A percentile compares a stretch with the other conserved stretches of the same genome.
These are phyloP conservation scores for Microbotryomycetes sp. DNA, from an alignment of 1,284 basidiomycete genomes.

Conservation along the genomic window DNA sequence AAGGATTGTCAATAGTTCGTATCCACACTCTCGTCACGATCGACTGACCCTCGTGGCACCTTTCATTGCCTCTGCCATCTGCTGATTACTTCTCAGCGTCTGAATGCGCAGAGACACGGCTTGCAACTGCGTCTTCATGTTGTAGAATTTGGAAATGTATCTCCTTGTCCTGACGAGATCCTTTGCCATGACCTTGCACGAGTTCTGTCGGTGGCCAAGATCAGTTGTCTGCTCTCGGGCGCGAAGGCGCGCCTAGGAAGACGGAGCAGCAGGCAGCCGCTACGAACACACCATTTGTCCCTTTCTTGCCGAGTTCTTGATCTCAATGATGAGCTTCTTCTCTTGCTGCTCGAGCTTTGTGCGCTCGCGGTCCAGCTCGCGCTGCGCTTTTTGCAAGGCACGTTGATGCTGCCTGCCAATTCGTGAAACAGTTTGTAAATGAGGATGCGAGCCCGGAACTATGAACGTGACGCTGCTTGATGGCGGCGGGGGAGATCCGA, in stretches of 20 bases:
- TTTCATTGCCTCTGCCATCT: slow-evolving; percentile 99
- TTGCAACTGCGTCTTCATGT: slow-evolving; percentile 97
- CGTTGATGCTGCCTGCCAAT: slow-evolving; percentile 69
- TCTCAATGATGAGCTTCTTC: slow-evolving; percentile 58
- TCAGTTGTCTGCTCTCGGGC: not conserved
- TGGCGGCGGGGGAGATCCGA: not conserved
- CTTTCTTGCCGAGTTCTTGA: slow-evolving; percentile 90
- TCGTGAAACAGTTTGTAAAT: not conserved
- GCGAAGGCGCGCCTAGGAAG: too few species aligned
- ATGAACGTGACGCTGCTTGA: too few species aligned
- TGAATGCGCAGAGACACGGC: slow-evolving; percentile 94
- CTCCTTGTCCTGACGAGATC: slow-evolving; percentile 91
- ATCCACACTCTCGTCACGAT: slow-evolving; percentile 3
- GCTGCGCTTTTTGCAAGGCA: slow-evolving; percentile 88
- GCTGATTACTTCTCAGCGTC: slow-evolving; percentile 90
- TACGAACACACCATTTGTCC: slow-evolving; percentile 84
- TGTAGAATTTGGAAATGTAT: slow-evolving; percentile 97
- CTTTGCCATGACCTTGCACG: slow-evolving; percentile 98
- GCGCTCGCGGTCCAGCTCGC: slow-evolving; percentile 92
- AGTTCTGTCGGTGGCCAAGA: slow-evolving; percentile 56
- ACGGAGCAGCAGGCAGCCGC: too few species aligned
- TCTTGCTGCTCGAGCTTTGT: slow-evolving; percentile 83
- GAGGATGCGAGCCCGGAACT: too few species aligned
- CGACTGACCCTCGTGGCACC: slow-evolving; percentile 82
- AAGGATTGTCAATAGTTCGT: not conserved